Percentiles rank a stretch among this genome's conserved stretches.
These are phyloP conservation scores for Echeveria elegans DNA, from an alignment of 164 flowering plant species.

Conservation along the genomic window DNA sequence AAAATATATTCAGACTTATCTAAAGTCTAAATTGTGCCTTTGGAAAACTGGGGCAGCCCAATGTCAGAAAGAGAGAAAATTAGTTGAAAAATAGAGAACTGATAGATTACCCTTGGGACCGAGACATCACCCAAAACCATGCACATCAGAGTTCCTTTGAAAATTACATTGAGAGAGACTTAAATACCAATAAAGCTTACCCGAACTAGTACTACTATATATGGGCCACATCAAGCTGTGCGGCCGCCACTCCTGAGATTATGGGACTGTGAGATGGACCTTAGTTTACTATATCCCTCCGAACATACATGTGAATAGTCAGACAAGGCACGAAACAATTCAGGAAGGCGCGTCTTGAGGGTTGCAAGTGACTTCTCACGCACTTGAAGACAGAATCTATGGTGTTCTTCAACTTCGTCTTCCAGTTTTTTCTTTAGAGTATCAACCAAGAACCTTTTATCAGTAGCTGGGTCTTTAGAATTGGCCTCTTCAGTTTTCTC, in stretches of 20 bases:
- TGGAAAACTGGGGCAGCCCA: too few relatives aligned
- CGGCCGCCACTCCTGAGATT: constrained; percentile 8
- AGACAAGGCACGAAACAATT: constrained; percentile 64
- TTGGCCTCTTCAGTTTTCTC: constrained; percentile 38
- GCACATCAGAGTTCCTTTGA: too few relatives aligned
- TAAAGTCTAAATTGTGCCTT: too few relatives aligned
- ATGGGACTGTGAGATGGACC: constrained; percentile 26
- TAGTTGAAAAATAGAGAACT: too few relatives aligned
- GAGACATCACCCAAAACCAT: too few relatives aligned
- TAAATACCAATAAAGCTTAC: not conserved
- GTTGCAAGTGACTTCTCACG: constrained; percentile 74
- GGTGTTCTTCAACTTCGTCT: constrained; percentile 57
- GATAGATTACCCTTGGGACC: too few relatives aligned
- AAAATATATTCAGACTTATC: too few relatives aligned
- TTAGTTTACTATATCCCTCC: constrained; percentile 43
- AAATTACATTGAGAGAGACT: too few relatives aligned
- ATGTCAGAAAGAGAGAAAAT: too few relatives aligned
- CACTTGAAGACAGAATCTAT: constrained; percentile 61
- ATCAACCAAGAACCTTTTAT: constrained; percentile 50
- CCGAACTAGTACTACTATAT: not conserved
- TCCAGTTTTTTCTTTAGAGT: constrained; percentile 59
- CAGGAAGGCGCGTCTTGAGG: constrained; percentile 70
- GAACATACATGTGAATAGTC: constrained; percentile 54
- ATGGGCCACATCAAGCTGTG: not conserved
- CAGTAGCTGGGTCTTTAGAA: constrained; percentile 43